These are phyloP conservation scores for Trichothecium roseum DNA, from an alignment of 2,329 filamentous ascomycete species.

Conservation along the genomic window DNA sequence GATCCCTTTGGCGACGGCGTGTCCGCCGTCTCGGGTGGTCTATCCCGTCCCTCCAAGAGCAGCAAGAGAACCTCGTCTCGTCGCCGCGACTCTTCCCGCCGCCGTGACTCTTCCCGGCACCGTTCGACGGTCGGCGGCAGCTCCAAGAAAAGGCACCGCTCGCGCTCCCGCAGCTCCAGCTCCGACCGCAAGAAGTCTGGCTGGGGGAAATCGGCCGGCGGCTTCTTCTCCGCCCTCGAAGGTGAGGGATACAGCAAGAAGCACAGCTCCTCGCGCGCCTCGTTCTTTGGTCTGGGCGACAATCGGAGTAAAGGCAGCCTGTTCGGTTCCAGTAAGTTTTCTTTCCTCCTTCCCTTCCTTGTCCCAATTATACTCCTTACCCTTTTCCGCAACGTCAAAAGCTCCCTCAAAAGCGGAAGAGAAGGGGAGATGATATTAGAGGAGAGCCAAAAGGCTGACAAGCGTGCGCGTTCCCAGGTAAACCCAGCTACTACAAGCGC, in stretches of 20 bases:
- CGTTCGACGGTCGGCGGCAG: too few species aligned
- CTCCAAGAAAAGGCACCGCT: slow-evolving; percentile 10
- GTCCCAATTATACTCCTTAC: not conserved
- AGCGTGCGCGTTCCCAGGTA: slow-evolving; percentile 20
- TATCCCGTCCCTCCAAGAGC: slow-evolving; percentile 15
- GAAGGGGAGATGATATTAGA: too few species aligned
- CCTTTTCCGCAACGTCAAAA: not conserved
- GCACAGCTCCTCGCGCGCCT: slow-evolving; percentile 30
- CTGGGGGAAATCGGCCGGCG: slow-evolving; percentile 17
- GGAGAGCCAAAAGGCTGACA: not conserved
- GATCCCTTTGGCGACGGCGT: slow-evolving; percentile 20
- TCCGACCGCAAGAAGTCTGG: too few species aligned
- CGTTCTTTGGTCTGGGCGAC: slow-evolving; percentile 36
- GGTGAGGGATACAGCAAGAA: slow-evolving; percentile 25
- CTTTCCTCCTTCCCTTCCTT: slow-evolving; percentile 2
- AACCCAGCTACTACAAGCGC: slow-evolving; percentile 64
- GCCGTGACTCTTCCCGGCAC: too few species aligned
- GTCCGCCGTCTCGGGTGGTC: slow-evolving; percentile 18
- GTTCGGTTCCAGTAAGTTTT: slow-evolving; percentile 30
- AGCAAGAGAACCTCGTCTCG: slow-evolving; percentile 1
- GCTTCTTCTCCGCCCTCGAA: slow-evolving; percentile 23
- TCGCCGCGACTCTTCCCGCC: slow-evolving; percentile 1
- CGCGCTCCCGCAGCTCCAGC: slow-evolving; percentile 14
- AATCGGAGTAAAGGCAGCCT: slow-evolving; percentile 33
- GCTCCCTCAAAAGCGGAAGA: too few species aligned